A percentile compares a stretch with the other conserved stretches of the same genome.
These are phyloP conservation scores for barley (Hordeum vulgare) DNA, from an alignment of 176 grass and related monocot species.

Conservation along the genomic window DNA sequence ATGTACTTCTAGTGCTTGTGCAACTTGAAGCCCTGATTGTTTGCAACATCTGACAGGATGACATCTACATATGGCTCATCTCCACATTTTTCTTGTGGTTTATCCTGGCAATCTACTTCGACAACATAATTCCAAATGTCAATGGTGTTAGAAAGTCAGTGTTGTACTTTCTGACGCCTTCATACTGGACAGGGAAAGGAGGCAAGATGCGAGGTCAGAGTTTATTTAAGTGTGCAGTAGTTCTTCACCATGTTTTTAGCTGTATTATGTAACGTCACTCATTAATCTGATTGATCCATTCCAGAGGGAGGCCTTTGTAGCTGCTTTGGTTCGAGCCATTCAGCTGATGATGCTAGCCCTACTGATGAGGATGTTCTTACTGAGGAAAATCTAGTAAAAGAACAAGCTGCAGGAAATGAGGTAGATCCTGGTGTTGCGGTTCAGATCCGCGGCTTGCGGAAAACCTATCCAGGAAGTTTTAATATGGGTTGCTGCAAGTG, in stretches of 20 bases:
- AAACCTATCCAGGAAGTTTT: slow-evolving; percentile 79
- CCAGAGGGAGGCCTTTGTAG: slow-evolving; percentile 84
- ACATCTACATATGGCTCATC: slow-evolving; percentile 84
- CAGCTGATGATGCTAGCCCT: slow-evolving; percentile 60
- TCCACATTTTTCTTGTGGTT: slow-evolving; percentile 97
- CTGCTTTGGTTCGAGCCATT: slow-evolving; percentile 56
- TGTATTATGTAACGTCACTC: background rate
- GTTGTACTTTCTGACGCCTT: slow-evolving; percentile 92
- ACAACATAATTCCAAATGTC: slow-evolving; percentile 94
- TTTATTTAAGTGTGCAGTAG: slow-evolving; percentile 9
- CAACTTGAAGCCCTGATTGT: slow-evolving; percentile 25
- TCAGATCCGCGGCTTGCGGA: slow-evolving; percentile 74
- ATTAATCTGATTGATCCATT: slow-evolving; percentile 16
- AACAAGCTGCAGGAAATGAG: slow-evolving; percentile 49
- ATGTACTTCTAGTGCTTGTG: background rate
- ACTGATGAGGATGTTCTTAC: slow-evolving; percentile 86
- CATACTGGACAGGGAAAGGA: slow-evolving; percentile 93
- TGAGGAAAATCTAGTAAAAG: slow-evolving; percentile 67
- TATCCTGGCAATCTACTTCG: slow-evolving; percentile 81
- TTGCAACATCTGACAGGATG: slow-evolving; percentile 50
- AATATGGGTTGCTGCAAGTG: slow-evolving; percentile 74
- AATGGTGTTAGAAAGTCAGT: slow-evolving; percentile 85
- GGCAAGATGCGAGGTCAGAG: slow-evolving; percentile 63
- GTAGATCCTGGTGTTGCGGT: slow-evolving; percentile 61
- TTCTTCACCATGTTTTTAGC: slow-evolving; percentile 12